phyloP scores from a whole-genome alignment of 2,329 filamentous ascomycete genomes.

The Pseudopithomyces maydicus region DNA sequence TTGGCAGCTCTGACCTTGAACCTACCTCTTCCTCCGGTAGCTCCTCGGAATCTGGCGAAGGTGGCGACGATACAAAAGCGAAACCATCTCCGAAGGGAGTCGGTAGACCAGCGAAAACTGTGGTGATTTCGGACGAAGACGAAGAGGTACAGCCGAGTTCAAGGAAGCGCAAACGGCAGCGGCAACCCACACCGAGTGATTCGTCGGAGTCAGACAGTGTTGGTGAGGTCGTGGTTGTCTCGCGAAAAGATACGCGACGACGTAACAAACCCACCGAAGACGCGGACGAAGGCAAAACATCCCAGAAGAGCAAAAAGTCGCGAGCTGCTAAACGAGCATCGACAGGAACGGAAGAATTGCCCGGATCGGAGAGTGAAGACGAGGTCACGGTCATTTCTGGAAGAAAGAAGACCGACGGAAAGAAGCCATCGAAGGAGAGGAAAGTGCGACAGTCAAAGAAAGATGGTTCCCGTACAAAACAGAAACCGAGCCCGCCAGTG shows the following conservation, averaged over 20 bases:
- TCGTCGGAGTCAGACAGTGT: slow-evolving; percentile 7
- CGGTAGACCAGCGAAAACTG: neutral
- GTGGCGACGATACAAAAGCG: slow-evolving; percentile 5
- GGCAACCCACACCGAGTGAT: slow-evolving; percentile 1
- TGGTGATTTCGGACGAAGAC: slow-evolving; percentile 8
- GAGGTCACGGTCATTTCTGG: neutral
- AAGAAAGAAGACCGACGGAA: neutral
- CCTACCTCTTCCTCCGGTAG: slow-evolving; percentile 10
- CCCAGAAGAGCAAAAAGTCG: slow-evolving; percentile 10
- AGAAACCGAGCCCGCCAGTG: neutral
- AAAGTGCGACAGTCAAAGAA: neutral
- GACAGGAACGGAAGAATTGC: neutral
- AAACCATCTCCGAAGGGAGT: neutral
- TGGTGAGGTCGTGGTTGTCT: slow-evolving; percentile 13
- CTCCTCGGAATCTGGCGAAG: slow-evolving; percentile 13
- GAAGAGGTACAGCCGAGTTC: slow-evolving; percentile 11
- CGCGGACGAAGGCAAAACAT: slow-evolving; percentile 8
- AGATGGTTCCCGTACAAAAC: neutral
- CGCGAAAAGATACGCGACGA: slow-evolving; percentile 12
- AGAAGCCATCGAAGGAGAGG: neutral
- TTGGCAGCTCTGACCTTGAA: slow-evolving; percentile 27
- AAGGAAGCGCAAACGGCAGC: slow-evolving; percentile 8
- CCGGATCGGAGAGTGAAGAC: neutral
- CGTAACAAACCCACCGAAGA: slow-evolving; percentile 8
- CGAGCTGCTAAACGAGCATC: slow-evolving; percentile 7